Evolutionary conservation across 176 grass and related monocot genomes (phyloP), one percentile per base, ranked within the genome.

Genomic region (Phragmites australis): DNA sequence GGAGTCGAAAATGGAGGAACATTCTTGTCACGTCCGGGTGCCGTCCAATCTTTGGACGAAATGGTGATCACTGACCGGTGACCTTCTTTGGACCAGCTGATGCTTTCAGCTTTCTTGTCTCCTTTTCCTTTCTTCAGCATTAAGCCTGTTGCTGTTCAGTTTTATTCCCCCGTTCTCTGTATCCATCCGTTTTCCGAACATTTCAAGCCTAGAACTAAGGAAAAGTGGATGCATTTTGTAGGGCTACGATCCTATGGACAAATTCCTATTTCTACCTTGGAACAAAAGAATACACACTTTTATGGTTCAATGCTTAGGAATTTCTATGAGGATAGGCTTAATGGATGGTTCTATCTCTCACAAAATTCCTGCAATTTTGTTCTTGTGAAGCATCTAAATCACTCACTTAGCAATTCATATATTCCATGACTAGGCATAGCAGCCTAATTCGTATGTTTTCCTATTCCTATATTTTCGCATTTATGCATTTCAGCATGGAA

Each of bases 21-120:
- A n/a, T 88, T 74, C 31, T 29, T 67, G 59, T 31, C 67, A 43
- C 30, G 13, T 42, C n/a, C 49, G 16, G 11, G 7, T 8, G 56
- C 74, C 15, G 14, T 43, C 14, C 43, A 62, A 80, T 59, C 9
- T 40, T 26, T 6, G 46, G 23, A 63, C 39, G 26, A 79, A 73
- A 74, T 31, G 57, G 15, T 2, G 64, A 29, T 52, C 41, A 30
- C 12, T 41, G 61, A 49, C 2, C 7, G 8, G 54, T 74, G 81
- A 58, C 6, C 76, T 55, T 41, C 27, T 66, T 32, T 75, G 82
- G 77, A 76, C 70, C 82, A 75, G 81, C 12, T 9, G 76, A 89
- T 81, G 76, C 62, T 58, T 73, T 66, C 75, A 32, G 23, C 69
- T 61, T 80, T 82, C 37, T 19, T 15, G 50, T 6, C 11, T 49